Evolutionary conservation across 495 filamentous ascomycete genomes (phyloP).

Genomic region (Bombardia bombarda): DNA sequence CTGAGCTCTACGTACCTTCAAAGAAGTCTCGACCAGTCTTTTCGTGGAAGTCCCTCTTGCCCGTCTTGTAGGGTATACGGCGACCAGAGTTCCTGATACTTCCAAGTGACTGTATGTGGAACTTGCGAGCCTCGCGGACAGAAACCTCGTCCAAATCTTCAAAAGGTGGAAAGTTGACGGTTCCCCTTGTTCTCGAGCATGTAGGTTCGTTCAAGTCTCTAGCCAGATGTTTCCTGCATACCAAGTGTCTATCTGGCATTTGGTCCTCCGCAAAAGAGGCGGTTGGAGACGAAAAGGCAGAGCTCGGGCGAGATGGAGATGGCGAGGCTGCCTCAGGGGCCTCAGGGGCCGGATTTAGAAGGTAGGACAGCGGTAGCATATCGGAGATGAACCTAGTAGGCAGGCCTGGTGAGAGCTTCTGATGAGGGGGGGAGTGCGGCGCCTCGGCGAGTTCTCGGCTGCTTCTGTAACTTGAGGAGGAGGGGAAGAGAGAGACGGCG

Average conservation of each 20-base stretch:
- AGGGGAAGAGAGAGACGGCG: slow-evolving; percentile 18
- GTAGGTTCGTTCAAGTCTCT: slow-evolving; percentile 55
- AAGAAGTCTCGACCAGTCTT: slow-evolving; percentile 83
- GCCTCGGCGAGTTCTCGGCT: too few relatives aligned
- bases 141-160: slow-evolving; percentile 52
- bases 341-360: slow-evolving; percentile 52
- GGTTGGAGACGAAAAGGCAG: slow-evolving; percentile 8
- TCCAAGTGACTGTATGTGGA: slow-evolving; percentile 58
- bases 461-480: too few relatives aligned
- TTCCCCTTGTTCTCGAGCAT: slow-evolving; percentile 50
- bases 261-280: slow-evolving; percentile 15
- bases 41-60: slow-evolving; percentile 78
- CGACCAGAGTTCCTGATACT: slow-evolving; percentile 59
- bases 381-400: slow-evolving; percentile 2
- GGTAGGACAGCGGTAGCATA: slow-evolving; percentile 47
- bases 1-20: slow-evolving; percentile 54
- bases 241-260: slow-evolving; percentile 15
- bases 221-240: slow-evolving; percentile 30
- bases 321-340: slow-evolving; percentile 15
- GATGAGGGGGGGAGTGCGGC: too few relatives aligned
- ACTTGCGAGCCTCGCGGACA: slow-evolving; percentile 47
- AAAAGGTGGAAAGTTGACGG: slow-evolving; percentile 59
- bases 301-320: slow-evolving; percentile 5
- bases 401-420: background rate
- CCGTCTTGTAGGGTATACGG: slow-evolving; percentile 88